Evolutionary conservation across 306 rosid genomes (phyloP), one percentile per base, ranked within the genome.

Genomic region (Vigna mungo): DNA sequence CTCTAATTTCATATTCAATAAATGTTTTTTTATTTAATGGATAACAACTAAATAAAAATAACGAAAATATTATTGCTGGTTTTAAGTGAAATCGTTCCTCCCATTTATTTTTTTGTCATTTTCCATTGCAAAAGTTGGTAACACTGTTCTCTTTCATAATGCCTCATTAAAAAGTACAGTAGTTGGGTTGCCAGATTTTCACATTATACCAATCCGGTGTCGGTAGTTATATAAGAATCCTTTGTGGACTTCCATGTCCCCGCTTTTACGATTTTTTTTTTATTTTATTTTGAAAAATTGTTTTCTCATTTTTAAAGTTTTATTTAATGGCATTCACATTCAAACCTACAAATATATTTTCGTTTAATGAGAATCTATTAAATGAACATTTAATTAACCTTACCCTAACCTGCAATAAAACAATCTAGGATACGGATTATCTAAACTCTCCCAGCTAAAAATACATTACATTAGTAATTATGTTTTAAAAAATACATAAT

Each of bases 201-300:
- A 17, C 56, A 69, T 17, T 64, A 63, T 76, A 39, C 64, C 71
- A 64, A 10, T 55, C 60, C 64, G 15, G 72, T 84, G 84, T 84
- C 82, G 84, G 87, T 66, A 43, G 58, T 78, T 20, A 20, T 20
- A 20, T 48, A 16, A 14, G 25, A 46, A 30, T 41, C 11, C 49
- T 30, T 5, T 62, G 39, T 64, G 48, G 25, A 47, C 34, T 36
- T 56, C 44, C 41, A 18, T 41, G 34, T 15, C 39, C 18, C 18
- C 7, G 7, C 23, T 44, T 41, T 39, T 39, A 39, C 8, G 68
- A 61, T 16, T 7, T 44, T 32, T 43, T 8, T 39, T 9, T 30
- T n/a, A n/a, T n/a, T 36, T 20, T 14, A 18, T 20, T 27, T 49
- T 32, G 2, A 1, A 67, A 6, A 23, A 13, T 67, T n/a, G 2